These are phyloP conservation scores for Moniliella sp. DNA, from an alignment of 1,284 basidiomycete genomes.

Conservation along the genomic window DNA sequence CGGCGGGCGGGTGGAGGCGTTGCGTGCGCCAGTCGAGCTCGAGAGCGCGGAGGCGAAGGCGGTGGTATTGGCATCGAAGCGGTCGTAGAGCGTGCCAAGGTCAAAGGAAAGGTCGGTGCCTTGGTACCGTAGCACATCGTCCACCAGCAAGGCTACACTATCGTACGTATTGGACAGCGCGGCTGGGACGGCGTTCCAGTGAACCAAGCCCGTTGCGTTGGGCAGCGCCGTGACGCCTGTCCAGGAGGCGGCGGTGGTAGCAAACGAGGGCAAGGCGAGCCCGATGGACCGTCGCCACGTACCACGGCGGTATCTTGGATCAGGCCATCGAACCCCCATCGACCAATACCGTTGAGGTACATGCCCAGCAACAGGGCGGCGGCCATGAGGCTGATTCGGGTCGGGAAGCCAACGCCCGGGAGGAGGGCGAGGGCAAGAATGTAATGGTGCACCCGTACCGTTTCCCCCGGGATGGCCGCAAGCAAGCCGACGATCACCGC, in stretches of 20 bases:
- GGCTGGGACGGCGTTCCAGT: conserved; percentile 1
- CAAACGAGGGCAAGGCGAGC: conserved; percentile 48
- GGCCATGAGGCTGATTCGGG: conserved; percentile 52
- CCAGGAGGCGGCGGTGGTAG: conserved; percentile 47
- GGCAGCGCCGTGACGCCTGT: background rate
- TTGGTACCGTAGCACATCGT: conserved; percentile 58
- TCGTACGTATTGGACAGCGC: conserved; percentile 29
- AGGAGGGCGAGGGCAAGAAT: conserved; percentile 53
- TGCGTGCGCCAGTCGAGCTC: no score
- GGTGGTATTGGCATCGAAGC: conserved; percentile 42
- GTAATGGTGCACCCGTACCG: conserved; percentile 38
- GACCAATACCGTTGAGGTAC: conserved; percentile 39
- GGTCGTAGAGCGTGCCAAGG: conserved; percentile 40
- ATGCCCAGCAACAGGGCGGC: conserved; percentile 61
- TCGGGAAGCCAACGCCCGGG: conserved; percentile 59
- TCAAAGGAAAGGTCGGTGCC: conserved; percentile 40
- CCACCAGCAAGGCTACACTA: conserved; percentile 55
- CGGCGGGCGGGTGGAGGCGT: no score
- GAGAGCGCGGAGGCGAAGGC: no score
- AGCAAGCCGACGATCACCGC: conserved; percentile 50
- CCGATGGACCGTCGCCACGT: conserved; percentile 51
- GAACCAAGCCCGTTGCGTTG: conserved; percentile 2
- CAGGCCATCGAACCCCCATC: conserved; percentile 47
- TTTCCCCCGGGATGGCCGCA: conserved; percentile 45
- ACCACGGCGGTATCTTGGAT: conserved; percentile 57